These are phyloP conservation scores for Danielia oregonensis DNA, from an alignment of 805 yeast species.

Conservation along the genomic window DNA sequence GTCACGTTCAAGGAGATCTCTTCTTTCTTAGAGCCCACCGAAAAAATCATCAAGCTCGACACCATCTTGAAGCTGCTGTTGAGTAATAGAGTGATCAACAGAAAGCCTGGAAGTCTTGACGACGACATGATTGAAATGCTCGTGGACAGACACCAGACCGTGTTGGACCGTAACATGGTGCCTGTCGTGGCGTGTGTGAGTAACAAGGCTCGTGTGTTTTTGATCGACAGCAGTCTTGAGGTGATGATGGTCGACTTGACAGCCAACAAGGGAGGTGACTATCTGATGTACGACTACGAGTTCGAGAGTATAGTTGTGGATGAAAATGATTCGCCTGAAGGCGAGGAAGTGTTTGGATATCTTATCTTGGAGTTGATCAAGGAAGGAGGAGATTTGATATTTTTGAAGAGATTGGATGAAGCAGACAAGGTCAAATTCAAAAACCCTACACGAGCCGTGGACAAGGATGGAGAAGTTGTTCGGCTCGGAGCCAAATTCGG, in stretches of 20 bases:
- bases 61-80: constrained; percentile 35
- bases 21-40: constrained; percentile 26
- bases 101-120: constrained; percentile 17
- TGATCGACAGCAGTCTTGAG: constrained; percentile 28
- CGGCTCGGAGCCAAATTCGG: constrained; percentile 46
- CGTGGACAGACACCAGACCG: constrained; percentile 19
- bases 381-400: constrained; percentile 51
- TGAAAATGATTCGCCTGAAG: constrained; percentile 20
- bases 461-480: constrained; percentile 22
- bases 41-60: constrained; percentile 40
- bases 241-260: constrained; percentile 36
- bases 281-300: constrained; percentile 79
- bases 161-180: constrained; percentile 18
- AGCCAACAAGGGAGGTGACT: constrained; percentile 34
- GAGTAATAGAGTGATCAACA: constrained; percentile 19
- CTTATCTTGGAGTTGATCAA: constrained; percentile 60
- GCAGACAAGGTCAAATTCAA: constrained; percentile 30
- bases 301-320: constrained; percentile 39
- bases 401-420: constrained; percentile 38
- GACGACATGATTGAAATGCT: constrained; percentile 31
- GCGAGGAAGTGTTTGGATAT: constrained; percentile 53
- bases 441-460: constrained; percentile 26
- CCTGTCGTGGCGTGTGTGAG: constrained; percentile 39
- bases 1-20: constrained; percentile 35
- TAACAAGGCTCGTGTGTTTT: constrained; percentile 38